Evolutionary conservation across 371 early-diverging fungal species (phyloP), one percentile per base, ranked within the genome.

Genomic region (Mortierella sp.): DNA sequence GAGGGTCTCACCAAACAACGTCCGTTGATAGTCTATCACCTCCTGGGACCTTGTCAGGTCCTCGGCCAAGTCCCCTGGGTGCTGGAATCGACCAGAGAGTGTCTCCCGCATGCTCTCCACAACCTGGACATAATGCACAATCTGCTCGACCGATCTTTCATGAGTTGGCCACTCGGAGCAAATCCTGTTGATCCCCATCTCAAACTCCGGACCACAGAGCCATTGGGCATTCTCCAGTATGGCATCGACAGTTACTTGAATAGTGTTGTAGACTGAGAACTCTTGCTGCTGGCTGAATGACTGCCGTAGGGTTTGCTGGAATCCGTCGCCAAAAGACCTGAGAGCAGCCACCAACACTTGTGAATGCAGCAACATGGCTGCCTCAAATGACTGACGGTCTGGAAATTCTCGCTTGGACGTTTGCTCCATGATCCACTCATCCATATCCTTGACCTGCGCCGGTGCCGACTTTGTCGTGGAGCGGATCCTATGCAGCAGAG

Each of bases 161-260:
- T 85, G 77, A 0, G 34, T 4, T 7, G 77, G 57, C 85, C 85
- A 85, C 44, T 82, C 80, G 0, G 82, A 80, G 50, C 85, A 81
- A 11, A 85, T 81, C 24, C 85, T 74, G 50, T 77, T 82, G 72
- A 85, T 79, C 0, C 79, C 79, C 85, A 85, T 79, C 47, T 81
- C 85, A 45, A 85, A 85, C 7, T 85, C 85, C 4, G 82, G 80
- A 19, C 82, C 85, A 55, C 82, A 85, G 42, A 85, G 81, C 85
- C 82, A 82, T 24, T 79, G 81, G 5, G 85, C 81, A 28, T 63
- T 77, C 70, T 79, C 85, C 1, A 85, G 70, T 21, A 85, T 65
- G 10, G 73, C 55, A 50, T 85, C 85, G 14, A 79, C 75, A 11
- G 80, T 58, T 34, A 70, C 31, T 52, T 85, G 82, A 38, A 85